A percentile compares a stretch with the other conserved stretches of the same genome.
These are phyloP conservation scores for Simplicillium aogashimaense DNA, from an alignment of 2,329 filamentous ascomycete genomes.

Conservation along the genomic window DNA sequence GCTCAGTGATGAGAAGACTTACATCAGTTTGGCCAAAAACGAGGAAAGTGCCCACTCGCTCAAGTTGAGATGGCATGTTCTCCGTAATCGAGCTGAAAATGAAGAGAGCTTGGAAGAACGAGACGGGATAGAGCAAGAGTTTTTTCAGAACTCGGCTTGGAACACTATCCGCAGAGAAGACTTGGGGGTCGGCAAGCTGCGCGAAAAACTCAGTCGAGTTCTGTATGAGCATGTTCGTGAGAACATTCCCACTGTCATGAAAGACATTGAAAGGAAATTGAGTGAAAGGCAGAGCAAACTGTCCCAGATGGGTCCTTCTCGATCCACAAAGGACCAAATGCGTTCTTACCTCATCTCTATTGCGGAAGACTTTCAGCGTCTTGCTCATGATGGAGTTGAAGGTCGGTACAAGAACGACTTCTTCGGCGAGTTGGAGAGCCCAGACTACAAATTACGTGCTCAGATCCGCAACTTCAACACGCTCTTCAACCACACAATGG, in stretches of 20 bases:
- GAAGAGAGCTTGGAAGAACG: slow-evolving; percentile 9
- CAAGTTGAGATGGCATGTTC: slow-evolving; percentile 36
- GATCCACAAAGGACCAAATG: slow-evolving; percentile 12
- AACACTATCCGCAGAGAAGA: not conserved
- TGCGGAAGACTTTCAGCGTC: slow-evolving; percentile 17
- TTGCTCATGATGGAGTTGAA: slow-evolving; percentile 6
- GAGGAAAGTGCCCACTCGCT: slow-evolving; percentile 13
- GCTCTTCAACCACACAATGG: slow-evolving; percentile 10
- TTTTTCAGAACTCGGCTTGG: slow-evolving; percentile 13
- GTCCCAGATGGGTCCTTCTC: slow-evolving; percentile 3
- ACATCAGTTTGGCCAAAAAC: slow-evolving; percentile 17
- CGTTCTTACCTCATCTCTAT: slow-evolving; percentile 16
- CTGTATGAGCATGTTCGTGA: slow-evolving; percentile 12
- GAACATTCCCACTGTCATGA: slow-evolving; percentile 12
- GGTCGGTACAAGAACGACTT: slow-evolving; percentile 15
- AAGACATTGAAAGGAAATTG: slow-evolving; percentile 9
- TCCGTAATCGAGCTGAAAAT: slow-evolving; percentile 30
- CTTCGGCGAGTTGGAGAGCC: slow-evolving; percentile 13
- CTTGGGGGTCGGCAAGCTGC: slow-evolving; percentile 15
- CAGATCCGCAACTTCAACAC: slow-evolving; percentile 11
- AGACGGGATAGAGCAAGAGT: slow-evolving; percentile 16
- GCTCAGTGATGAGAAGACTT: slow-evolving; percentile 19
- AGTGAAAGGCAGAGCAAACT: slow-evolving; percentile 4
- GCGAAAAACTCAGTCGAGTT: slow-evolving; percentile 17
- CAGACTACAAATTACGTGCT: slow-evolving; percentile 10